Evolutionary conservation across 148 eudicot genomes (phyloP), one percentile per base, ranked within the genome.

Genomic region (Oxyria digyna): DNA sequence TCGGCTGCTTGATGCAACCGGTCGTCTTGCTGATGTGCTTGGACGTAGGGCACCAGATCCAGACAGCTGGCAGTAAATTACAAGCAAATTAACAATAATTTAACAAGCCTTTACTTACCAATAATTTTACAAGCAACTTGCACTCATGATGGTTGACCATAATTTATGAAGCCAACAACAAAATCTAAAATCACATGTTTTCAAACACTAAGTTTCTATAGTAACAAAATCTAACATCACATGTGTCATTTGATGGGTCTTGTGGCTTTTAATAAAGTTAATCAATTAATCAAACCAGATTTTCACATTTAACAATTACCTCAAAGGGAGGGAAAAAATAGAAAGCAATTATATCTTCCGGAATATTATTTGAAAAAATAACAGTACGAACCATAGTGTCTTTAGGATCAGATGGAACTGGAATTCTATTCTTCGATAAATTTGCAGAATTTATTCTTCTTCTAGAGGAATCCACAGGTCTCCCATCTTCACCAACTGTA

Each of bases 401-500:
- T 76, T 76, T 87, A 42, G 78, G 66, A 74, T 87, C 96, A 74
- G 79, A 80, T 48, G 75, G 72, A 73, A 75, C 75, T 24, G 87
- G 88, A 57, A 79, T 80, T 68, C 84, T 90, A 59, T 84, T 90
- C 80, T 81, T 87, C 27, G 89, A 79, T 45, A 85, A 68, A 72
- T 76, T 74, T 54, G 88, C 84, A 63, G 78, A 52, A 69, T 69
- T 77, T 32, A 78, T 76, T 73, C 89, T 85, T 72, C 85, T 77
- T 67, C 85, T 87, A 74, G 89, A 78, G 50, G 81, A 80, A 71
- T 88, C 85, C 70, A 76, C 84, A 8, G 78, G 82, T 40, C 86
- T 82, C 20, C 85, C 82, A 72, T 88, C 91, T 41, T 87, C 91
- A 72, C 69, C 85, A 67, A 87, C 97, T 90, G 76, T 32, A 54